Percentiles rank a stretch among this genome's conserved stretches.
Conservation (phyloP, 176 grass and related monocot species). For the Tuctoria greenei region DNA sequence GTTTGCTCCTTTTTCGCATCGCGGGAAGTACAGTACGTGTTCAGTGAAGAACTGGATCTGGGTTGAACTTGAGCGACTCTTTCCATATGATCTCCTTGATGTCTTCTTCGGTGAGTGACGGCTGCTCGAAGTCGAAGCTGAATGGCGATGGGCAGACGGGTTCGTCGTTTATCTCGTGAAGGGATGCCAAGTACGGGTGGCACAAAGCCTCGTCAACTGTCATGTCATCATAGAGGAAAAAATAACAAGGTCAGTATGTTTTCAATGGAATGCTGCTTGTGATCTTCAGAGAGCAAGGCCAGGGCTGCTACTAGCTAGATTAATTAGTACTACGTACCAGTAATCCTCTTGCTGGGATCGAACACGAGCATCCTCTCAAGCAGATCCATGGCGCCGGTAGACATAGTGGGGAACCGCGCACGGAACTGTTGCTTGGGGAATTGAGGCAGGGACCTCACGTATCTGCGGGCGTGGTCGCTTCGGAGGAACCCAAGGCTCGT, state of each 20-base stretch:
- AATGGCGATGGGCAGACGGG: constrained; percentile 78
- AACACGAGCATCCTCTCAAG: constrained; percentile 98
- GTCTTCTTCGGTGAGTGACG: constrained; percentile 88
- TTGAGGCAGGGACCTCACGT: constrained; percentile 89
- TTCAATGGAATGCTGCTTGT: not conserved
- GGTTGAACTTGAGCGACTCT: constrained; percentile 92
- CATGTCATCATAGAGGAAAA: constrained; percentile 1
- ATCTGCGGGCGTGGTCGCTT: constrained; percentile 92
- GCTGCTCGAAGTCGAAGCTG: constrained; percentile 96
- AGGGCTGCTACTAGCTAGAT: constrained; percentile 42
- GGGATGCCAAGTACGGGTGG: constrained; percentile 85
- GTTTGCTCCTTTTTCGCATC: not conserved
- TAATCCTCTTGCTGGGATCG: constrained; percentile 95
- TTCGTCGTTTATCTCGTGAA: constrained; percentile 83
- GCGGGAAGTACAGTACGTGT: too few relatives aligned
- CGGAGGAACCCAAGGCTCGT: constrained; percentile 94
- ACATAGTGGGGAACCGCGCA: constrained; percentile 80
- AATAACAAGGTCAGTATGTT: constrained; percentile 17
- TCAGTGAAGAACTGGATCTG: constrained; percentile 70
- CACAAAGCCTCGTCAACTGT: constrained; percentile 81
- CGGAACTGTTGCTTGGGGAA: constrained; percentile 83
- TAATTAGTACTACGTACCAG: too few relatives aligned
- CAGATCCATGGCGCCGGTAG: constrained; percentile 82
- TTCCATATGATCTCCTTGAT: constrained; percentile 97
- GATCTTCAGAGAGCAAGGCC: constrained; percentile 2